phyloP scores from a whole-genome alignment of 495 filamentous ascomycete species.

The Penicillium psychrofluorescens region DNA sequence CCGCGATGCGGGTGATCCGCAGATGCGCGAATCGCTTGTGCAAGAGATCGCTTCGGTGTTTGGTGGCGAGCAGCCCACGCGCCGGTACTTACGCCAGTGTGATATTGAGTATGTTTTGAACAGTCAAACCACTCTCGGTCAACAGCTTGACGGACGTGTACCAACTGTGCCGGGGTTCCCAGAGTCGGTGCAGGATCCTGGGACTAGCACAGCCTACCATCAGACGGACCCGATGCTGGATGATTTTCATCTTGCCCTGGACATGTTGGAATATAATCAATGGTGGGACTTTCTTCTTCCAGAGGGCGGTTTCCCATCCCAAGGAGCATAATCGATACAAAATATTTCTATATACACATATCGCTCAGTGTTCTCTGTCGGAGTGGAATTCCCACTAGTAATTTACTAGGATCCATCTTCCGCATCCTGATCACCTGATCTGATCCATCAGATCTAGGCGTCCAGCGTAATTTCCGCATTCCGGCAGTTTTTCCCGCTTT shows the following conservation, averaged over 20 bases:
- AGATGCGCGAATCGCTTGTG: background rate
- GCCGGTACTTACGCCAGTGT: constrained; percentile 1
- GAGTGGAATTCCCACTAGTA: too few relatives aligned
- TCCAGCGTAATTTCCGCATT: too few relatives aligned
- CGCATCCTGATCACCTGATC: too few relatives aligned
- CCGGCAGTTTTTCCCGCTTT: too few relatives aligned
- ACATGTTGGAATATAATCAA: background rate
- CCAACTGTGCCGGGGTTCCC: too few relatives aligned
- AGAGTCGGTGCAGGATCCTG: too few relatives aligned
- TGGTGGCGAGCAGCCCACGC: constrained; percentile 4
- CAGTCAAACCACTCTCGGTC: too few relatives aligned
- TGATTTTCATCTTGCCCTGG: background rate
- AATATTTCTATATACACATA: constrained; percentile 7
- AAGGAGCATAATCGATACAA: constrained; percentile 3
- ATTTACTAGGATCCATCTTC: too few relatives aligned
- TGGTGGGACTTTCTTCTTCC: background rate
- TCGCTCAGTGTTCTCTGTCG: background rate
- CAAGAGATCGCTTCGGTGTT: constrained; percentile 3
- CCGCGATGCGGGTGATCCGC: too few relatives aligned
- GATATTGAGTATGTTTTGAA: background rate
- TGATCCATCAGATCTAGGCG: too few relatives aligned
- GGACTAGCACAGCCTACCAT: background rate
- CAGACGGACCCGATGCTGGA: background rate
- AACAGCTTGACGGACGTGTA: too few relatives aligned
- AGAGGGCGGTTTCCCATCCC: background rate